phyloP scores from a whole-genome alignment of 257 asterid species.

The Solanum bukasovii region DNA sequence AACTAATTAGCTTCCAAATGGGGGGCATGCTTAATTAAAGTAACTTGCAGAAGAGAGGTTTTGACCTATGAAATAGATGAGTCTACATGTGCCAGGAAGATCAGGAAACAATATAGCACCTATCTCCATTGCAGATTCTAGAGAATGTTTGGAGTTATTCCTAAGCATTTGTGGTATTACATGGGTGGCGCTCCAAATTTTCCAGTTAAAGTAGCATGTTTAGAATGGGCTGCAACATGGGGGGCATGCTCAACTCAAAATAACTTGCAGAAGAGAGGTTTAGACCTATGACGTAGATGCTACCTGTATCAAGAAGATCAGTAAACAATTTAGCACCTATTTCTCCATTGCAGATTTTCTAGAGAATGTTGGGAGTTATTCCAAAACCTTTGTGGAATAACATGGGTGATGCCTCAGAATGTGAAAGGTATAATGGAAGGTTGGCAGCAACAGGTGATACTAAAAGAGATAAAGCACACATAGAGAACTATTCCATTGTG shows the following conservation, averaged over 20 bases:
- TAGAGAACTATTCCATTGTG: neutral
- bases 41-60: neutral
- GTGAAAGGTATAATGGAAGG: neutral
- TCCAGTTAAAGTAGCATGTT: neutral
- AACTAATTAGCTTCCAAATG: neutral
- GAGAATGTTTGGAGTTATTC: neutral
- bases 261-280: neutral
- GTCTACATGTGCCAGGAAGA: neutral
- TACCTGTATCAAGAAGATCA: neutral
- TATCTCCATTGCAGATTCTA: neutral
- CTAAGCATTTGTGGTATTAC: neutral
- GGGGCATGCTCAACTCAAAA: neutral
- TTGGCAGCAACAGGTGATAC: neutral
- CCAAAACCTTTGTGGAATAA: neutral
- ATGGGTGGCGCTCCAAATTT: neutral
- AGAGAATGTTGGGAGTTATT: neutral
- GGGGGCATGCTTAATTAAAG: neutral
- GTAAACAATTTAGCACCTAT: neutral
- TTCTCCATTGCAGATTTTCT: neutral
- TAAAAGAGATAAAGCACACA: neutral
- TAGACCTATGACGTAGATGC: neutral
- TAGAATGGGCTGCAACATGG: neutral
- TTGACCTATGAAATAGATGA: neutral
- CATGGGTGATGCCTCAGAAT: neutral
- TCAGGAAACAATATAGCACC: neutral